These are phyloP conservation scores for Chimonanthus praecox DNA, from an alignment of 164 flowering plant species.

Conservation along the genomic window DNA sequence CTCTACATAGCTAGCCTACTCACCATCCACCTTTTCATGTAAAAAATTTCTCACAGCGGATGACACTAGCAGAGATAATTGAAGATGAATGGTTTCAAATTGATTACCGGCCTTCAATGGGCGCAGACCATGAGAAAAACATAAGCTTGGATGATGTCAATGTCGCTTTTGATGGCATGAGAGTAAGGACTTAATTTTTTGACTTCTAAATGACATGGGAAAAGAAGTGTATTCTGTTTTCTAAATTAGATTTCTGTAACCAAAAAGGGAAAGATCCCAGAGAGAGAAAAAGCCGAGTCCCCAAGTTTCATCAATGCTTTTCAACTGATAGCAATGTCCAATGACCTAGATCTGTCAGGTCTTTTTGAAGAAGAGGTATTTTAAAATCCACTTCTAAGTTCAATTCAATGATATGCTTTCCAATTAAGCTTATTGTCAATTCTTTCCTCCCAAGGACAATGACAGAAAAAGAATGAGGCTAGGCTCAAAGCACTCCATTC, in stretches of 20 bases:
- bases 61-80: constrained; percentile 50
- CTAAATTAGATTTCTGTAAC: constrained; percentile 1
- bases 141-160: constrained; percentile 38
- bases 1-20: neutral
- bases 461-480: constrained; percentile 44
- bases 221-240: neutral
- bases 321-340: constrained; percentile 43
- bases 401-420: neutral
- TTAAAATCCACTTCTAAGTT: constrained; percentile 2
- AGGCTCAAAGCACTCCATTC: constrained; percentile 48
- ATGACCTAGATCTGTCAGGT: constrained; percentile 40
- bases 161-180: constrained; percentile 36
- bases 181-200: constrained; percentile 25
- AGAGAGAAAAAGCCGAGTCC: constrained; percentile 16
- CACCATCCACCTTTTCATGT: neutral
- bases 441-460: constrained; percentile 28
- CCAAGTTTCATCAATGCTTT: constrained; percentile 42
- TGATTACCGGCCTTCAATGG: constrained; percentile 37
- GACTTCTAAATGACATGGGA: neutral
- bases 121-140: constrained; percentile 23
- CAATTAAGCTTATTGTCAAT: neutral
- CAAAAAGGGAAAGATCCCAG: constrained; percentile 17
- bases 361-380: constrained; percentile 52
- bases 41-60: constrained; percentile 33
- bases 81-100: constrained; percentile 64